phyloP scores from a whole-genome alignment of 164 flowering plant species.

The Brasenia schreberi region DNA sequence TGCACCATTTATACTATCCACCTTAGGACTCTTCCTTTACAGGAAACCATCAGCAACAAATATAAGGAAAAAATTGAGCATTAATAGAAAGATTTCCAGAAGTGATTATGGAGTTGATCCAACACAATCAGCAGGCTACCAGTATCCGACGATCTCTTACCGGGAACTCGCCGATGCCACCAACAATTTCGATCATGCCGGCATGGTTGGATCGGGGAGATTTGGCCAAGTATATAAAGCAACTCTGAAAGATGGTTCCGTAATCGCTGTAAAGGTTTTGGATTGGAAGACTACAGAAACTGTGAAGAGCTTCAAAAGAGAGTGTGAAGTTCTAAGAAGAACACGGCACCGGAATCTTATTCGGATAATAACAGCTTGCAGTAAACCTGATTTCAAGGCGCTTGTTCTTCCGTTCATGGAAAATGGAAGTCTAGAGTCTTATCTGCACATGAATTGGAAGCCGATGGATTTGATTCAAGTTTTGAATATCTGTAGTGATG shows the following conservation, averaged over 20 bases:
- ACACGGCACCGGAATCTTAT: constrained; percentile 74
- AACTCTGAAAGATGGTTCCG: constrained; percentile 38
- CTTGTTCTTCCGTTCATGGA: constrained; percentile 78
- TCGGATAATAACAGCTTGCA: constrained; percentile 69
- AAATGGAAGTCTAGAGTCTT: constrained; percentile 79
- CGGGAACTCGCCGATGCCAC: constrained; percentile 68
- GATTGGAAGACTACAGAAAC: constrained; percentile 28
- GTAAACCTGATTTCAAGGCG: constrained; percentile 76
- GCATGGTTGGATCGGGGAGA: constrained; percentile 64
- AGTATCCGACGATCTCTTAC: constrained; percentile 56
- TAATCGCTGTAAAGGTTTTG: constrained; percentile 73
- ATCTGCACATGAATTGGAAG: constrained; percentile 21
- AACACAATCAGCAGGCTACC: constrained; percentile 21
- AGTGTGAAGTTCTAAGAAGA: constrained; percentile 65
- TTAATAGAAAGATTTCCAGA: not conserved
- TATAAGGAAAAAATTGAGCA: constrained; percentile 9
- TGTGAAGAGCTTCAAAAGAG: constrained; percentile 60
- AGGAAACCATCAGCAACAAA: constrained; percentile 25
- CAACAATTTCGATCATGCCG: constrained; percentile 47
- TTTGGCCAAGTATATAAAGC: constrained; percentile 91
- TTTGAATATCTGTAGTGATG: constrained; percentile 62
- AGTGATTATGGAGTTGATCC: constrained; percentile 17
- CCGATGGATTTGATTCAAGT: constrained; percentile 43
- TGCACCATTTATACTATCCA: constrained; percentile 18
- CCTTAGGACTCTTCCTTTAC: constrained; percentile 23